Percentiles rank a stretch among this genome's conserved stretches.
Evolutionary conservation across 192 early-diverging fungal species (phyloP).

Genomic region (Dissophora ornata): DNA sequence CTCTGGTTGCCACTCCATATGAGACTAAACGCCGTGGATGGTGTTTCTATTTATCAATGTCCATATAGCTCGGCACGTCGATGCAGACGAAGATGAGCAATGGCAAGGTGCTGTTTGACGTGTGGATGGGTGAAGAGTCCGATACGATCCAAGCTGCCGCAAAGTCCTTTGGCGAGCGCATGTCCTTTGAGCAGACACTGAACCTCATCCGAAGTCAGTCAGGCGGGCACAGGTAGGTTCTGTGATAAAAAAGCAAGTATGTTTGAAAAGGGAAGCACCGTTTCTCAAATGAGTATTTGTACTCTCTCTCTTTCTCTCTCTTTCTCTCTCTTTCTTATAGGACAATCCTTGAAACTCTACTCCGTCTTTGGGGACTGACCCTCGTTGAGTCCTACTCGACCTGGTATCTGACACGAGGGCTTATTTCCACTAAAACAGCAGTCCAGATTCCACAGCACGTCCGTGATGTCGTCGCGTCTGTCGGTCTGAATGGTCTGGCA

Average conservation of each 20-base stretch:
- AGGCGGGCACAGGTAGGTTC: too few species aligned
- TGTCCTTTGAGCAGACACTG: constrained; percentile 66
- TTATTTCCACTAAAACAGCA: constrained; percentile 59
- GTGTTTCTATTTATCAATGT: not conserved
- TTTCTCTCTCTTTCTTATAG: not conserved
- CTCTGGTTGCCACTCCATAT: too few species aligned
- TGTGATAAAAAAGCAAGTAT: too few species aligned
- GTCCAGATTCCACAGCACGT: constrained; percentile 48
- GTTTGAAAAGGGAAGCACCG: too few species aligned
- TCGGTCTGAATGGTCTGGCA: constrained; percentile 61
- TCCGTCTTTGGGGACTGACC: constrained; percentile 59
- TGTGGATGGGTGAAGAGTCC: constrained; percentile 80
- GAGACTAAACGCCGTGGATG: not conserved
- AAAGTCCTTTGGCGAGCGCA: constrained; percentile 72
- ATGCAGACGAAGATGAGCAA: constrained; percentile 60
- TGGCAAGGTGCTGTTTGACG: constrained; percentile 68
- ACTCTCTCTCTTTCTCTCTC: too few species aligned
- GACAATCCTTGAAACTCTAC: constrained; percentile 50
- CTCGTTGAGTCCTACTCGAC: constrained; percentile 61
- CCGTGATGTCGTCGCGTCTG: constrained; percentile 56
- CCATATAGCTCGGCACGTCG: constrained; percentile 48
- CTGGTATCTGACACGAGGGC: constrained; percentile 60
- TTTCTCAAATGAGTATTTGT: too few species aligned
- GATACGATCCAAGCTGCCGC: constrained; percentile 73
- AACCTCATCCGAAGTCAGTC: constrained; percentile 28